Evolutionary conservation across 1,139 yeast species (phyloP).

Genomic region (Candida buenavistaensis): DNA sequence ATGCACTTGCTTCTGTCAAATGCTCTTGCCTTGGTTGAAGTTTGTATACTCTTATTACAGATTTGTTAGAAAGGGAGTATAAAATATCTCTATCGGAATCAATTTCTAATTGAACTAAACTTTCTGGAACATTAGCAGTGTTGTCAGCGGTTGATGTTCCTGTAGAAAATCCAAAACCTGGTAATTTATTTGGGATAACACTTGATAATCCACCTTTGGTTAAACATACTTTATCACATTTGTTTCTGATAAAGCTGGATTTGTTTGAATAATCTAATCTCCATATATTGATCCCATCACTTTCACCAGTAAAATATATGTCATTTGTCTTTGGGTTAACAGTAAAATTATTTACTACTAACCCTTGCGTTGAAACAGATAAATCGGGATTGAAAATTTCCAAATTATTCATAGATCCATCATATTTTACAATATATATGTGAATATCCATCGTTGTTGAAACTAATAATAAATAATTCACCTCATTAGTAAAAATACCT

Average conservation of each 20-base stretch:
- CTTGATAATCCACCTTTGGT: constrained; percentile 67
- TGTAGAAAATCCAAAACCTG: constrained; percentile 33
- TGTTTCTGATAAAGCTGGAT: constrained; percentile 85
- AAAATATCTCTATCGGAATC: constrained; percentile 77
- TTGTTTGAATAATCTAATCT: constrained; percentile 82
- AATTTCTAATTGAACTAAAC: constrained; percentile 61
- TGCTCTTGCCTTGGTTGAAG: constrained; percentile 42
- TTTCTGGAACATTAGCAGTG: constrained; percentile 45
- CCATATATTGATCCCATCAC: constrained; percentile 83
- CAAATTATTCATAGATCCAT: constrained; percentile 49
- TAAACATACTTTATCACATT: constrained; percentile 78
- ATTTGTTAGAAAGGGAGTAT: constrained; percentile 80
- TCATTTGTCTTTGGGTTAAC: constrained; percentile 69
- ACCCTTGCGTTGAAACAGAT: constrained; percentile 76
- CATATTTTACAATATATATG: constrained; percentile 69
- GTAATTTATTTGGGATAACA: constrained; percentile 53
- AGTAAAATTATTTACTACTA: constrained; percentile 65
- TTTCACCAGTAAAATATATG: constrained; percentile 75
- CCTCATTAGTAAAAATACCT: constrained; percentile 76
- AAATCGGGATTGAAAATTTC: constrained; percentile 83
- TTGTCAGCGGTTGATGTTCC: constrained; percentile 13
- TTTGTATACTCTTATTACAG: constrained; percentile 80
- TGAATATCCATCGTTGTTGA: constrained; percentile 82
- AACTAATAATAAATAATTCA: constrained; percentile 69
- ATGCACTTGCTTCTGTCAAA: constrained; percentile 37